Conservation (phyloP, 208 protist species). For the Phytomonas francai region DNA sequence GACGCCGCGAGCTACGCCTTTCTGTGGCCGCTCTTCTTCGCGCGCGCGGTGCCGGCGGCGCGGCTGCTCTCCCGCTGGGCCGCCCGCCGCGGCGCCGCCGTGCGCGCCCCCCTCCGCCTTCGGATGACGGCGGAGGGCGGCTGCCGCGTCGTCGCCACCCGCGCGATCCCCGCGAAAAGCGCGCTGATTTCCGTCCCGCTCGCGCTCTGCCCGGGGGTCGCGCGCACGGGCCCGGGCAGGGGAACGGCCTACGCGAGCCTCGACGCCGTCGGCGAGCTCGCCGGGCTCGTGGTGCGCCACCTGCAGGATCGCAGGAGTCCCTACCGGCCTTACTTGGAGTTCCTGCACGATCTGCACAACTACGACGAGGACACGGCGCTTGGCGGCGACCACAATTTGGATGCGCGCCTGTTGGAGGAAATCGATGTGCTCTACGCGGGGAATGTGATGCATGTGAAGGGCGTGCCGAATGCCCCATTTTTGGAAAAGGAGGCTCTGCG, state of each 20-base stretch:
- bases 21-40: constrained; percentile 72
- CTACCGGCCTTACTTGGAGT: constrained; percentile 65
- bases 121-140: constrained; percentile 11
- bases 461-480: constrained; percentile 71
- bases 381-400: neutral
- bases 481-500: constrained; percentile 33
- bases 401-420: constrained; percentile 21
- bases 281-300: constrained; percentile 47
- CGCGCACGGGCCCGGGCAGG: neutral
- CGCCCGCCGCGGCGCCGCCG: constrained; percentile 44
- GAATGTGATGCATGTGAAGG: constrained; percentile 51
- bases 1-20: constrained; percentile 52
- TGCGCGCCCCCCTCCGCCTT: constrained; percentile 53
- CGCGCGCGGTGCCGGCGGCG: constrained; percentile 44
- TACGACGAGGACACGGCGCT: constrained; percentile 30
- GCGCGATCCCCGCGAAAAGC: constrained; percentile 25
- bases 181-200: constrained; percentile 58
- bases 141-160: constrained; percentile 35
- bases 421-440: constrained; percentile 68
- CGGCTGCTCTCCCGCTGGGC: constrained; percentile 59
- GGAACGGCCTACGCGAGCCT: constrained; percentile 14
- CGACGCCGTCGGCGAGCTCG: constrained; percentile 33
- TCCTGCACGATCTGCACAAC: constrained; percentile 83
- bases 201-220: constrained; percentile 13
- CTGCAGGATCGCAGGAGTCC: constrained; percentile 58